Evolutionary conservation across 2,329 filamentous ascomycete genomes (phyloP).

Genomic region (Monilinia fructigena): DNA sequence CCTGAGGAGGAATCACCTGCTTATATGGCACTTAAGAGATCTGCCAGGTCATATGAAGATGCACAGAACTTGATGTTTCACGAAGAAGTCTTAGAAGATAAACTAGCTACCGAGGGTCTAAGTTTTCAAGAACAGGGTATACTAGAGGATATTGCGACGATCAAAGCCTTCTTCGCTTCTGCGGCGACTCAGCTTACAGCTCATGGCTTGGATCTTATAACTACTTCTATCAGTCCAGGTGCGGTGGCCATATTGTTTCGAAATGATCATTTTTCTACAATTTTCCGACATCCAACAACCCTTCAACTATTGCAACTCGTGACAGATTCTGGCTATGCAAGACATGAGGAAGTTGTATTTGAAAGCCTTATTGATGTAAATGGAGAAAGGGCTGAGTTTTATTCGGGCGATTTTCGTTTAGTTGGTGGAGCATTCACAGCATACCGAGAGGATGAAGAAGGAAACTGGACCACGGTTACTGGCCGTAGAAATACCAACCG

Average conservation of each 20-base stretch:
- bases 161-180: constrained; percentile 76
- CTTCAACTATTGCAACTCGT: constrained; percentile 78
- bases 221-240: constrained; percentile 68
- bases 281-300: constrained; percentile 83
- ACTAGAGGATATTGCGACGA: constrained; percentile 78
- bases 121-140: constrained; percentile 71
- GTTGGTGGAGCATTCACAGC: constrained; percentile 60
- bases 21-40: constrained; percentile 68
- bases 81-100: constrained; percentile 84
- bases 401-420: constrained; percentile 83
- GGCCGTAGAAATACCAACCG: constrained; percentile 17
- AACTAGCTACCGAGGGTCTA: constrained; percentile 63
- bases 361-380: constrained; percentile 88
- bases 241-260: constrained; percentile 89
- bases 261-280: constrained; percentile 94
- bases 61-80: constrained; percentile 85
- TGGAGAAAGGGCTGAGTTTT: constrained; percentile 78
- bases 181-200: constrained; percentile 86
- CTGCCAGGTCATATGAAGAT: constrained; percentile 85
- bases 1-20: constrained; percentile 65
- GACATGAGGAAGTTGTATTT: constrained; percentile 91
- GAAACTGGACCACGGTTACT: constrained; percentile 32
- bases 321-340: constrained; percentile 87
- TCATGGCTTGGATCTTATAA: constrained; percentile 74
- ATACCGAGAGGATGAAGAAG: constrained; percentile 19